Percentiles rank a stretch among this genome's conserved stretches.
Conservation (phyloP, 768 basidiomycete species). For the Peribolospora baueri region DNA sequence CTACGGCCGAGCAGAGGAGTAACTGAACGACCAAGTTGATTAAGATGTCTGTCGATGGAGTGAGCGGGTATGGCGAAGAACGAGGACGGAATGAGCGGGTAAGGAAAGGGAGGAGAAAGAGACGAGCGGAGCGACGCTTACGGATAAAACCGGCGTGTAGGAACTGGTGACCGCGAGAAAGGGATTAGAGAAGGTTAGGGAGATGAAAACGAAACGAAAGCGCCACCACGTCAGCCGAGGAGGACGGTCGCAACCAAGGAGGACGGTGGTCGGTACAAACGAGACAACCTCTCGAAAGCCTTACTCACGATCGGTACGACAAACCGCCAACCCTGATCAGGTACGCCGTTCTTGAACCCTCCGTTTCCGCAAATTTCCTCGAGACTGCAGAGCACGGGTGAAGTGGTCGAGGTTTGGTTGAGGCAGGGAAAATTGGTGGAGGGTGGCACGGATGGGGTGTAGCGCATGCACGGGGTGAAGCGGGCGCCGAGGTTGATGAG, state of each 20-base stretch:
- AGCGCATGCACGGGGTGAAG: slow-evolving; percentile 80
- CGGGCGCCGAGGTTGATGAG: slow-evolving; percentile 73
- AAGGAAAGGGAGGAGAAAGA: no score
- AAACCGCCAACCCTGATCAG: slow-evolving; percentile 36
- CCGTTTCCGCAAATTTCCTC: slow-evolving; percentile 76
- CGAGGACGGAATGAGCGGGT: no score
- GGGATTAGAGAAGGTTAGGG: slow-evolving; percentile 32
- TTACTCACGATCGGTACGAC: slow-evolving; percentile 19
- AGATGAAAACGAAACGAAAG: slow-evolving; percentile 34
- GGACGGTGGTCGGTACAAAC: no score
- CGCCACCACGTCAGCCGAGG: not conserved
- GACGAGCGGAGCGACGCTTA: no score
- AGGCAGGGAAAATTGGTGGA: slow-evolving; percentile 34
- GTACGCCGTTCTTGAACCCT: slow-evolving; percentile 29
- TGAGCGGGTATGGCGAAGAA: no score
- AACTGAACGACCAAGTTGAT: slow-evolving; percentile 78
- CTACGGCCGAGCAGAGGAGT: slow-evolving; percentile 28
- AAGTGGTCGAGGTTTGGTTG: not conserved
- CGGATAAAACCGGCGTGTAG: slow-evolving; percentile 85
- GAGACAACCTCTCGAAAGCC: no score
- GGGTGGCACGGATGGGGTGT: slow-evolving; percentile 31
- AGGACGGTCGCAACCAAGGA: not conserved
- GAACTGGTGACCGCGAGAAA: slow-evolving; percentile 17
- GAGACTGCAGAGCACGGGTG: slow-evolving; percentile 33
- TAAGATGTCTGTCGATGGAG: slow-evolving; percentile 27